Percentiles rank a stretch among this genome's conserved stretches.
Evolutionary conservation across 345 rosid genomes (phyloP).

Genomic region (Sisymbrium altissimum): DNA sequence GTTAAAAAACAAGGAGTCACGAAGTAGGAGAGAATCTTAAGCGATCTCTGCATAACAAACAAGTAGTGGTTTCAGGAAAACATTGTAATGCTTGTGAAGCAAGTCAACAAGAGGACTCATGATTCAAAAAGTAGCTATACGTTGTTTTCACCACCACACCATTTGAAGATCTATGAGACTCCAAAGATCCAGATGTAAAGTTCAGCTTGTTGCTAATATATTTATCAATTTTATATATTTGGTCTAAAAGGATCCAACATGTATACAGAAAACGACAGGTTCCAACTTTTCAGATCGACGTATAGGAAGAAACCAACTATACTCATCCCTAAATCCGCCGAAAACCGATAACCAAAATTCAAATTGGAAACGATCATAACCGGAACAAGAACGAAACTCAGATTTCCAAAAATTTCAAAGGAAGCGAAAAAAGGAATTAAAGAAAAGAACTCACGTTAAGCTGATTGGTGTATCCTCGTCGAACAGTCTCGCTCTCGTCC

Average conservation of each 20-base stretch:
- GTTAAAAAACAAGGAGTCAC: constrained; percentile 72
- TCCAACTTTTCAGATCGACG: no score
- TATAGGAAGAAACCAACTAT: no score
- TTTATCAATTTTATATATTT: no score
- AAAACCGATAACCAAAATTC: not conserved
- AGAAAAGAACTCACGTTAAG: constrained; percentile 61
- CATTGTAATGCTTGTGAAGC: constrained; percentile 2
- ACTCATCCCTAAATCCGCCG: no score
- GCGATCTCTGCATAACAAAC: constrained; percentile 61
- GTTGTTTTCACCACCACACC: not conserved
- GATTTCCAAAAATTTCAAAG: not conserved
- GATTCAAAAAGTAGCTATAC: not conserved
- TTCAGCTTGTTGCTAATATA: no score
- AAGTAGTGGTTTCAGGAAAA: not conserved
- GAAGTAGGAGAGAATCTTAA: constrained; percentile 64
- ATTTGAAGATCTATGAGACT: not conserved
- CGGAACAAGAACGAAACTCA: not conserved
- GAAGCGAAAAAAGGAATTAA: not conserved
- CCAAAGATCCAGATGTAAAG: not conserved
- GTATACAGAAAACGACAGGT: no score
- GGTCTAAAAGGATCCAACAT: no score
- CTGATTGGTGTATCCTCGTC: constrained; percentile 61
- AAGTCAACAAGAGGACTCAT: not conserved
- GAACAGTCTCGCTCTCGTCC: constrained; percentile 80
- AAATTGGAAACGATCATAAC: not conserved